Percentiles rank a stretch among this genome's conserved stretches.
phyloP scores from a whole-genome alignment of 345 rosid genomes.

The Melaleuca quinquenervia region DNA sequence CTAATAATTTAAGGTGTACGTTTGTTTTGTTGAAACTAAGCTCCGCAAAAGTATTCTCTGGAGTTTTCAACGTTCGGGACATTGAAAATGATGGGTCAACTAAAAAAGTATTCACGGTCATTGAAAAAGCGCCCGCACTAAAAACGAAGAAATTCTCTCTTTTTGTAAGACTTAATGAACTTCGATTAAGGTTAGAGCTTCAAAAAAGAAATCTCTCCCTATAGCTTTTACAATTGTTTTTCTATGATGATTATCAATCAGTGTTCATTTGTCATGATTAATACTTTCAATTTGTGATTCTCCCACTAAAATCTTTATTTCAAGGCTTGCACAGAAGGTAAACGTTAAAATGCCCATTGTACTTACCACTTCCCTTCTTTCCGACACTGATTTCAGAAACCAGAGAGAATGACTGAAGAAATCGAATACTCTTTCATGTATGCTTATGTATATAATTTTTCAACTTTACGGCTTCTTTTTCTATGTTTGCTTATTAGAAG shows the following conservation, averaged over 20 bases:
- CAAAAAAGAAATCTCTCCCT: neutral
- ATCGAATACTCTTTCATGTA: neutral
- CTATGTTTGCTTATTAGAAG: neutral
- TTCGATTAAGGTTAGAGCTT: neutral
- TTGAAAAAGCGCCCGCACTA: too few species aligned
- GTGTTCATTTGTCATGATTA: neutral
- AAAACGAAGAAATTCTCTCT: neutral
- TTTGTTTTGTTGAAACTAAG: neutral
- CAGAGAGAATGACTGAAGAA: neutral
- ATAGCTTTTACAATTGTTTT: neutral
- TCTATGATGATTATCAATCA: neutral
- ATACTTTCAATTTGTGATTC: neutral
- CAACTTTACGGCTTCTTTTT: neutral
- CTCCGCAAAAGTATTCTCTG: neutral
- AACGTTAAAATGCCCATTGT: neutral
- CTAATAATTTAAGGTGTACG: neutral
- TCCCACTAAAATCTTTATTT: neutral
- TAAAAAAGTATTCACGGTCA: neutral
- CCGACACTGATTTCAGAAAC: neutral
- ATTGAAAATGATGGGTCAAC: neutral
- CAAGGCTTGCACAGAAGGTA: neutral
- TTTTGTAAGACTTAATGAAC: neutral
- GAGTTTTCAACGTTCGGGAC: neutral
- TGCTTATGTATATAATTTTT: neutral
- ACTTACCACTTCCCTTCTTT: neutral